Conservation (phyloP, 257 asterid genomes). For the Pogostemon cablin region DNA sequence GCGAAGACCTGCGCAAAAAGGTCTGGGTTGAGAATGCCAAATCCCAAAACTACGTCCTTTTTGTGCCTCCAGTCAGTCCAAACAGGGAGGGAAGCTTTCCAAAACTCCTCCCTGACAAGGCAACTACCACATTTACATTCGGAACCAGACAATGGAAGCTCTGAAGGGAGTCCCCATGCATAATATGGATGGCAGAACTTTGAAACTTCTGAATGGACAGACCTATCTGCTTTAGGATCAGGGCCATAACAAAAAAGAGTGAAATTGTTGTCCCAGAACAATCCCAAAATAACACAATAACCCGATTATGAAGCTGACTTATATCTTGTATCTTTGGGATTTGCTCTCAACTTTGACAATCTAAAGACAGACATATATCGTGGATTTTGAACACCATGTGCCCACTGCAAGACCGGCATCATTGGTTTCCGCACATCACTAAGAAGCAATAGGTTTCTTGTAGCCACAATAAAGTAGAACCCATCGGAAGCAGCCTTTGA, state of each 20-base stretch:
- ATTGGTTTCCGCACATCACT: conserved; percentile 67
- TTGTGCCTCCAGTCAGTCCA: conserved; percentile 95
- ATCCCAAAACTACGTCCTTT: conserved; percentile 58
- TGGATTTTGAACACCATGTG: conserved; percentile 62
- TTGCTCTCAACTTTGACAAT: conserved; percentile 65
- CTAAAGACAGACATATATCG: conserved; percentile 47
- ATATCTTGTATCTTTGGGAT: conserved; percentile 43
- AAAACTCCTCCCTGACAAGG: conserved; percentile 52
- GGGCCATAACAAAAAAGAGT: conserved; percentile 72
- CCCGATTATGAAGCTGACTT: conserved; percentile 73
- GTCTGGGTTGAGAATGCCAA: conserved; percentile 55
- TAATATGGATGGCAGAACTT: conserved; percentile 45
- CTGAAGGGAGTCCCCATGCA: conserved; percentile 65
- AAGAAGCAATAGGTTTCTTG: conserved; percentile 55
- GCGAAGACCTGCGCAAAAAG: conserved; percentile 38
- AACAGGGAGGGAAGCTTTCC: conserved; percentile 49
- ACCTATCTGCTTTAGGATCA: conserved; percentile 30
- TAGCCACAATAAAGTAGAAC: conserved; percentile 53
- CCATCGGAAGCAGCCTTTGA: conserved; percentile 57
- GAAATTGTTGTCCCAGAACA: conserved; percentile 76
- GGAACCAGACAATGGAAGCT: conserved; percentile 49
- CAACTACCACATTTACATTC: conserved; percentile 68
- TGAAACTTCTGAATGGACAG: conserved; percentile 41
- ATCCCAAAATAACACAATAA: conserved; percentile 74
- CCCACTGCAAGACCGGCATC: conserved; percentile 67